Conservation (phyloP, 2,329 filamentous ascomycete species). For the Knoxdaviesia capensis region DNA sequence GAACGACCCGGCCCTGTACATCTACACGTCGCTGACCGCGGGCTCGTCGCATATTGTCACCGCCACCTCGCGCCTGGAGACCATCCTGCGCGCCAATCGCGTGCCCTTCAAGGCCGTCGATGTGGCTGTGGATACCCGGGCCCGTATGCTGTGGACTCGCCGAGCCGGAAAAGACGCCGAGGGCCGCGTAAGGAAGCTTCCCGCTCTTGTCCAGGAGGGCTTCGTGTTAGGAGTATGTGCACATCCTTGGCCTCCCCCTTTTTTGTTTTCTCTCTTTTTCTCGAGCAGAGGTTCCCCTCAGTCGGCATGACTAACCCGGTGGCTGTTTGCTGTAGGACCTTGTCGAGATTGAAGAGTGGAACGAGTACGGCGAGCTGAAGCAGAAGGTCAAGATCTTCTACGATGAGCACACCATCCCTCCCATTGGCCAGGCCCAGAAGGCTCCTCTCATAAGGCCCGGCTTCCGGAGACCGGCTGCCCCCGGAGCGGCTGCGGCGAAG, state of each 20-base stretch:
- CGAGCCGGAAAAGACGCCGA: conserved; percentile 52
- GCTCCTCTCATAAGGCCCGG: conserved; percentile 6
- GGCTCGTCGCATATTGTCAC: conserved; percentile 94
- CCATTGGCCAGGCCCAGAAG: conserved; percentile 24
- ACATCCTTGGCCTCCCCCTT: conserved; percentile 1
- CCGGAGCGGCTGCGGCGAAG: conserved; percentile 12
- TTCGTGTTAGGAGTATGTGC: conserved; percentile 61
- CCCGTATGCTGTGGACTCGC: conserved; percentile 73
- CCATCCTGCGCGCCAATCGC: conserved; percentile 84
- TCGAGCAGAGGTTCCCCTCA: no score
- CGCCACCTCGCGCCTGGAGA: conserved; percentile 86
- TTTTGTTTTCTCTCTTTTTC: no score
- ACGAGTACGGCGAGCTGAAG: conserved; percentile 91
- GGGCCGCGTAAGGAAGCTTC: conserved; percentile 54
- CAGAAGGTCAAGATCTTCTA: conserved; percentile 56
- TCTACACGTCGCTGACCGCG: conserved; percentile 90
- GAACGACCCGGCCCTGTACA: conserved; percentile 59
- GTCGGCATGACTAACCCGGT: no score
- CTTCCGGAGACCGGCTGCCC: conserved; percentile 4
- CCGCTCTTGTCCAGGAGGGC: conserved; percentile 73
- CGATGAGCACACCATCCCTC: conserved; percentile 38
- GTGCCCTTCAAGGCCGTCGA: conserved; percentile 88
- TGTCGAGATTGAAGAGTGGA: conserved; percentile 94
- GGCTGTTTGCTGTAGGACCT: conserved; percentile 42
- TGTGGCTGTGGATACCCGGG: conserved; percentile 73